Evolutionary conservation across 2,329 filamentous ascomycete genomes (phyloP).

Genomic region (Ilyonectria sp.): DNA sequence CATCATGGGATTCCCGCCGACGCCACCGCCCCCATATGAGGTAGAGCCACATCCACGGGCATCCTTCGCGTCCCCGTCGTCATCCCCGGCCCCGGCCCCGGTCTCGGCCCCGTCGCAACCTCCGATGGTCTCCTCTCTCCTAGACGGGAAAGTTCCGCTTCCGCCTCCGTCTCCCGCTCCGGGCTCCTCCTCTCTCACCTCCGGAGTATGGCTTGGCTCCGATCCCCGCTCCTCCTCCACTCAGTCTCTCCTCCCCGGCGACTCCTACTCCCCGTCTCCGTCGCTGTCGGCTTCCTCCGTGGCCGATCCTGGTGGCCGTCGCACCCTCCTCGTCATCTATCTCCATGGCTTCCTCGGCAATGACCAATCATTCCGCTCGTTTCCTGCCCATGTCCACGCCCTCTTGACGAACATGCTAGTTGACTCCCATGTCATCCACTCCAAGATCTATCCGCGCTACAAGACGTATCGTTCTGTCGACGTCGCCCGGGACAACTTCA

Average conservation of each 20-base stretch:
- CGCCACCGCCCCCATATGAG: constrained; percentile 29
- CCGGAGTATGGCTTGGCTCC: constrained; percentile 37
- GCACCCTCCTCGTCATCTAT: constrained; percentile 82
- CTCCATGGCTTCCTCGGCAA: constrained; percentile 94
- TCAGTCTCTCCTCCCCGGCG: constrained; percentile 57
- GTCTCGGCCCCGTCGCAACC: constrained; percentile 25
- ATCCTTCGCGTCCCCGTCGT: constrained; percentile 2
- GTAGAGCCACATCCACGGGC: constrained; percentile 17
- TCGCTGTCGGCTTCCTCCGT: constrained; percentile 51
- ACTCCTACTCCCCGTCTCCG: constrained; percentile 35
- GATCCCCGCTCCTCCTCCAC: constrained; percentile 67
- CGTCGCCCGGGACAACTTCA: constrained; percentile 86
- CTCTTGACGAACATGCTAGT: constrained; percentile 76
- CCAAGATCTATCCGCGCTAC: constrained; percentile 88
- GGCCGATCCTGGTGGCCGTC: constrained; percentile 50
- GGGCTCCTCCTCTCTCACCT: constrained; percentile 2
- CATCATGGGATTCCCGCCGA: constrained; percentile 20
- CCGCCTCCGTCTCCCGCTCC: constrained; percentile 22
- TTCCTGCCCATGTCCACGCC: constrained; percentile 89
- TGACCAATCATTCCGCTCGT: constrained; percentile 88
- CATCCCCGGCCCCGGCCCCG: constrained; percentile 5
- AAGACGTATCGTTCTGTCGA: constrained; percentile 81
- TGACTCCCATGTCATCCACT: constrained; percentile 85
- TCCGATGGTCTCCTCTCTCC: constrained; percentile 3
- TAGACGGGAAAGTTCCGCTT: background rate